phyloP scores from a whole-genome alignment of 2,329 filamentous ascomycete genomes.

The Sclerotinia glacialis region DNA sequence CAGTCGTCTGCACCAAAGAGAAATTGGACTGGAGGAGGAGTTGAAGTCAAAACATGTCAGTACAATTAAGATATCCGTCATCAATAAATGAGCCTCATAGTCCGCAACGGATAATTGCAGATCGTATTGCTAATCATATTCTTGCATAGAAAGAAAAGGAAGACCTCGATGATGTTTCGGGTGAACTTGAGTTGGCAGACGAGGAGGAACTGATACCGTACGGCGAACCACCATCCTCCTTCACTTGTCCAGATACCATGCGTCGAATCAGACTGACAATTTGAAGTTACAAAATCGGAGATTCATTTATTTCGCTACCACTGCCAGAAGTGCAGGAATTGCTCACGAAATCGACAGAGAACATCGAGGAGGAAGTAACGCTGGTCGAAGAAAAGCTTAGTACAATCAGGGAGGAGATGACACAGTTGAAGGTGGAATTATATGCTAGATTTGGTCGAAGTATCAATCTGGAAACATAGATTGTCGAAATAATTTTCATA shows the following conservation, averaged over 20 bases:
- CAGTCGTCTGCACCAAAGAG: constrained; percentile 87
- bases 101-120: constrained; percentile 24
- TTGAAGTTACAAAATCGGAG: constrained; percentile 88
- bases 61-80: constrained; percentile 20
- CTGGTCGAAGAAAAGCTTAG: constrained; percentile 74
- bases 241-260: not conserved
- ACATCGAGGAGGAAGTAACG: constrained; percentile 73
- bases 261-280: constrained; percentile 21
- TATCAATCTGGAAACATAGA: constrained; percentile 90
- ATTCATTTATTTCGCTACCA: constrained; percentile 87
- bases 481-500: constrained; percentile 32
- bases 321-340: constrained; percentile 84
- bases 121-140: not conserved
- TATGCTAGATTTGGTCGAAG: constrained; percentile 95
- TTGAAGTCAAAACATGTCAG: constrained; percentile 74
- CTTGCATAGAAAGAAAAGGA: constrained; percentile 87
- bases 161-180: constrained; percentile 88
- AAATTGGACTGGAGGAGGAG: constrained; percentile 74
- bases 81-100: not conserved
- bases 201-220: constrained; percentile 93
- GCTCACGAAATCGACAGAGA: constrained; percentile 66
- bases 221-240: not conserved
- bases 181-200: constrained; percentile 88
- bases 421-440: constrained; percentile 81
- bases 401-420: constrained; percentile 80